Conservation (phyloP, 305 asterid species). For the Fraxinus baroniana region DNA sequence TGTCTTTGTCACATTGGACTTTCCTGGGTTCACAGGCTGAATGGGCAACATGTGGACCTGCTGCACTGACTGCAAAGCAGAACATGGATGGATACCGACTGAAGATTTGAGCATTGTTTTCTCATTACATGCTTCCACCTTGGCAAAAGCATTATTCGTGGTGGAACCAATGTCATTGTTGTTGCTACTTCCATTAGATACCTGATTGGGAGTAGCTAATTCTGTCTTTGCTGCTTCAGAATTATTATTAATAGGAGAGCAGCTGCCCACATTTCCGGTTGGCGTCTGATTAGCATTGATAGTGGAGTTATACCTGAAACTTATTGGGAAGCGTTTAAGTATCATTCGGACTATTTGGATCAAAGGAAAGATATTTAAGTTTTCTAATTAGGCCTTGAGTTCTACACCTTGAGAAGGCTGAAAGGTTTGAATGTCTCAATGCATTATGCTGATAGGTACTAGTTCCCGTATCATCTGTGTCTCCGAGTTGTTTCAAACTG, state of each 20-base stretch:
- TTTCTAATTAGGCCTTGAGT: neutral
- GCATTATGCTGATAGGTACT: conserved; percentile 38
- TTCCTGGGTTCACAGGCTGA: conserved; percentile 32
- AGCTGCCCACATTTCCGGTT: conserved; percentile 49
- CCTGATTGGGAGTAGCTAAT: conserved; percentile 43
- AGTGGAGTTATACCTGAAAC: conserved; percentile 40
- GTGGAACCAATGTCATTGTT: conserved; percentile 58
- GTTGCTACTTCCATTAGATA: conserved; percentile 50
- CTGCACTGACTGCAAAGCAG: conserved; percentile 36
- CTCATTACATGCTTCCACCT: conserved; percentile 30
- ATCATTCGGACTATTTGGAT: neutral
- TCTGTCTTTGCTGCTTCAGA: conserved; percentile 46
- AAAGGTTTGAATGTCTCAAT: conserved; percentile 46
- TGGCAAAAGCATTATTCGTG: conserved; percentile 36
- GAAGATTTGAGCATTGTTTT: conserved; percentile 27
- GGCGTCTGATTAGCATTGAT: conserved; percentile 37
- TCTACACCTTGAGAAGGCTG: conserved; percentile 51
- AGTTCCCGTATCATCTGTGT: conserved; percentile 31
- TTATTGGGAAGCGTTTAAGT: neutral
- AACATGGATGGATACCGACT: conserved; percentile 19
- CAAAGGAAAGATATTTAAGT: neutral
- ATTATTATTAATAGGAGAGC: conserved; percentile 42
- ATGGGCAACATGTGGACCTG: conserved; percentile 24
- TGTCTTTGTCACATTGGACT: conserved; percentile 29
- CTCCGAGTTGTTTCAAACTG: conserved; percentile 37